Evolutionary conservation across 345 rosid genomes (phyloP).

Genomic region (Combretum micranthum): DNA sequence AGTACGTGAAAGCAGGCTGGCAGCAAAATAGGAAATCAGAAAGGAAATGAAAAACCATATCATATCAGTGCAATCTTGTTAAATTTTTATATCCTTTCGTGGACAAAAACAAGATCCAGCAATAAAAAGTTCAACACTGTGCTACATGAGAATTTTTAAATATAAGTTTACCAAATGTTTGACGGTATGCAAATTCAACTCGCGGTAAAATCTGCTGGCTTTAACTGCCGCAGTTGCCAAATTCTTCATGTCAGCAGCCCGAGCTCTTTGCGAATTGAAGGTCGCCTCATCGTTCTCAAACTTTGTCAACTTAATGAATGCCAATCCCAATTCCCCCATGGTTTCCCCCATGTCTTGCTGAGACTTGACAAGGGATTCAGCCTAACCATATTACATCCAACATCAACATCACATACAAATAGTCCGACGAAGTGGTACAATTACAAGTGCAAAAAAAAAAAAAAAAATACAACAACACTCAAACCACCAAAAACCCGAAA

Average conservation of each 20-base stretch:
- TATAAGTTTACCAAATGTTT: slow-evolving; percentile 74
- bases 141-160: background rate
- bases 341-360: slow-evolving; percentile 99
- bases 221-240: slow-evolving; percentile 93
- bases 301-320: slow-evolving; percentile 83
- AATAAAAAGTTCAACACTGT: background rate
- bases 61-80: no score
- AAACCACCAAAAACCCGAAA: background rate
- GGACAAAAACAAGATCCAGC: no score
- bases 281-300: slow-evolving; percentile 90
- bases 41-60: no score
- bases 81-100: no score
- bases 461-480: background rate
- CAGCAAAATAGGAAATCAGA: no score
- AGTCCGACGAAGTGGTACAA: background rate
- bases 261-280: slow-evolving; percentile 58
- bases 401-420: slow-evolving; percentile 4
- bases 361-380: slow-evolving; percentile 84
- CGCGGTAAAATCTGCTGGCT: slow-evolving; percentile 93
- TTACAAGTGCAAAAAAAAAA: background rate
- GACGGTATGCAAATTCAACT: slow-evolving; percentile 76
- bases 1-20: no score
- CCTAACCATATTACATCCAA: slow-evolving; percentile 33
- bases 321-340: slow-evolving; percentile 82
- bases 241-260: slow-evolving; percentile 84